Evolutionary conservation across 306 rosid genomes (phyloP).

Genomic region (Ziziphus jujuba): DNA sequence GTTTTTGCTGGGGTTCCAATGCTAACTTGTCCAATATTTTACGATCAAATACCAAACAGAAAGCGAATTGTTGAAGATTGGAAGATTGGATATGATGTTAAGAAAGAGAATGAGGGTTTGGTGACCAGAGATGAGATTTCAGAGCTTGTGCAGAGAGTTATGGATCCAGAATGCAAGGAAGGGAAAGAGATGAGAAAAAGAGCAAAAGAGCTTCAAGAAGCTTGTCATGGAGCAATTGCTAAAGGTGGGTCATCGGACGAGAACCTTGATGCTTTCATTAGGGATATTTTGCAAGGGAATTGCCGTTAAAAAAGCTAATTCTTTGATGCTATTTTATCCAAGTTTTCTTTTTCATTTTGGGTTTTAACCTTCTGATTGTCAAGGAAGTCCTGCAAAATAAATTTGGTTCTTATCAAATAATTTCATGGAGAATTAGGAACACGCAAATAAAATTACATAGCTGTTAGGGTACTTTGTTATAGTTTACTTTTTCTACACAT

Average conservation of each 20-base stretch:
- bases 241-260: conserved; percentile 33
- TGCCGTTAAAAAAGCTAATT: too few relatives aligned
- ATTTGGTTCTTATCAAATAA: neutral
- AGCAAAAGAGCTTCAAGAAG: conserved; percentile 14
- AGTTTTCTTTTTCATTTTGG: too few relatives aligned
- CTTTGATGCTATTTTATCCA: too few relatives aligned
- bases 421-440: too few relatives aligned
- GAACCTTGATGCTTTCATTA: conserved; percentile 41
- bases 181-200: conserved; percentile 33
- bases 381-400: too few relatives aligned
- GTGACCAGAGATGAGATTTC: conserved; percentile 32
- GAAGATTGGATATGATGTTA: conserved; percentile 38
- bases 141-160: conserved; percentile 22
- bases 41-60: conserved; percentile 39
- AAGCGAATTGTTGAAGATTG: conserved; percentile 43
- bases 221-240: conserved; percentile 17
- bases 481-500: too few relatives aligned
- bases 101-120: conserved; percentile 11
- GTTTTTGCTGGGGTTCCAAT: conserved; percentile 38
- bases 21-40: conserved; percentile 31
- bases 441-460: too few relatives aligned
- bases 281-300: conserved; percentile 25
- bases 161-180: conserved; percentile 28
- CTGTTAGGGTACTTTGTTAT: too few relatives aligned
- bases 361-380: too few relatives aligned